These are phyloP conservation scores for Bisporella sp. DNA, from an alignment of 2,329 filamentous ascomycete species.

Conservation along the genomic window DNA sequence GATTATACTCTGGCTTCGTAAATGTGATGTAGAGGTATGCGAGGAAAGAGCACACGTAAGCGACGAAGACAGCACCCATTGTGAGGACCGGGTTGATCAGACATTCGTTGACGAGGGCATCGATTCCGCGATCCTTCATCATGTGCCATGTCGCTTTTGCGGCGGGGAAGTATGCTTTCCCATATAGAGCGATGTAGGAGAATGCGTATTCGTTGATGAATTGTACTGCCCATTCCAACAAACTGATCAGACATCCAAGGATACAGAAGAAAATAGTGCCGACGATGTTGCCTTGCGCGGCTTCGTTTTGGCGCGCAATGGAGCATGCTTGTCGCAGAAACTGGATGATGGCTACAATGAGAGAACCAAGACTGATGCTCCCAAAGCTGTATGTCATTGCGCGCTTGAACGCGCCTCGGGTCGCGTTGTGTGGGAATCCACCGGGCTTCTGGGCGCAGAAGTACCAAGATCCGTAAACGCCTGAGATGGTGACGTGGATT, in stretches of 20 bases:
- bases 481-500: conserved; percentile 79
- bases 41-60: conserved; percentile 72
- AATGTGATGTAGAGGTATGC: conserved; percentile 83
- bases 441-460: conserved; percentile 58
- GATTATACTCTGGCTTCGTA: conserved; percentile 75
- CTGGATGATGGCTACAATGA: conserved; percentile 83
- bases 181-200: conserved; percentile 87
- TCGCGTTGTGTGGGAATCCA: conserved; percentile 69
- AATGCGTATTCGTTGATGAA: conserved; percentile 93
- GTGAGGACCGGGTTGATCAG: conserved; percentile 47
- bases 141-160: conserved; percentile 64
- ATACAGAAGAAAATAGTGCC: conserved; percentile 64
- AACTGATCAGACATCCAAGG: conserved; percentile 65
- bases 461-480: conserved; percentile 91
- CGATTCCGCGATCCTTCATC: conserved; percentile 88
- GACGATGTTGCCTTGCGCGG: conserved; percentile 61
- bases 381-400: conserved; percentile 89
- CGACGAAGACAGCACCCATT: conserved; percentile 77
- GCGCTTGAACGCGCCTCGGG: conserved; percentile 74
- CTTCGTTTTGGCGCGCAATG: conserved; percentile 61
- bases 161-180: conserved; percentile 77
- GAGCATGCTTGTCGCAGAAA: conserved; percentile 76
- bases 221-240: conserved; percentile 79
- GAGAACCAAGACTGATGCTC: conserved; percentile 78
- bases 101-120: conserved; percentile 68